A percentile compares a stretch with the other conserved stretches of the same genome.
Evolutionary conservation across 1,284 basidiomycete species (phyloP).

Genomic region (Pseudozyma sp.): DNA sequence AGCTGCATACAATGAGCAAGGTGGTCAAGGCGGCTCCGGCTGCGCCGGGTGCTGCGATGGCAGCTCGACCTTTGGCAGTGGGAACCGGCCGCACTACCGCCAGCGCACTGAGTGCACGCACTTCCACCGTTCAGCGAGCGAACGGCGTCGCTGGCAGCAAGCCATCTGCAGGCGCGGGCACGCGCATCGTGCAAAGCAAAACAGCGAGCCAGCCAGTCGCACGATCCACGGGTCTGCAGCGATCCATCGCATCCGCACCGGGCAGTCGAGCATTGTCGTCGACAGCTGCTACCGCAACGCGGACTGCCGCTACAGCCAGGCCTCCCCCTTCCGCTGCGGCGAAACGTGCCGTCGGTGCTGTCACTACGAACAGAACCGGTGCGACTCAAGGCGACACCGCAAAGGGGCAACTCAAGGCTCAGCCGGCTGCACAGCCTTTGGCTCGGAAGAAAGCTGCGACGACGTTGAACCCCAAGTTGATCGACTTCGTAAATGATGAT

Average conservation of each 20-base stretch:
- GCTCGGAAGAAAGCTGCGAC: slow-evolving; percentile 8
- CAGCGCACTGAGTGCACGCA: too few relatives aligned
- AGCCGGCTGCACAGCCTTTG: neutral
- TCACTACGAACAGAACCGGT: neutral
- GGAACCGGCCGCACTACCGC: slow-evolving; percentile 2
- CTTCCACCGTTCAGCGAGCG: neutral
- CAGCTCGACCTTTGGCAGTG: neutral
- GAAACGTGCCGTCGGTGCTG: slow-evolving; percentile 1
- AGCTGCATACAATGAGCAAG: neutral
- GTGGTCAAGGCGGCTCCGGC: neutral
- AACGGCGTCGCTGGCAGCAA: neutral
- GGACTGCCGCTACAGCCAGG: neutral
- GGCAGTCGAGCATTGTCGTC: slow-evolving; percentile 11
- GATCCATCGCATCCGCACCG: slow-evolving; percentile 33
- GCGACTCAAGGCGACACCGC: neutral
- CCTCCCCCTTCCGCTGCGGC: neutral
- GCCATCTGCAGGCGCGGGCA: neutral
- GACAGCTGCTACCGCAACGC: neutral
- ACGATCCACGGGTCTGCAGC: slow-evolving; percentile 24
- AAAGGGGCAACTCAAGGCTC: neutral
- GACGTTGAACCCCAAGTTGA: slow-evolving; percentile 34
- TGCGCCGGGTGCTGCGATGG: neutral
- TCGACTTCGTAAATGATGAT: slow-evolving; percentile 44
- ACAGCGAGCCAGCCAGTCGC: neutral
- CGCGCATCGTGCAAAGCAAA: neutral